Evolutionary conservation across 768 basidiomycete species (phyloP), one percentile per base, ranked within the genome.

Genomic region (Amyloporia xantha): DNA sequence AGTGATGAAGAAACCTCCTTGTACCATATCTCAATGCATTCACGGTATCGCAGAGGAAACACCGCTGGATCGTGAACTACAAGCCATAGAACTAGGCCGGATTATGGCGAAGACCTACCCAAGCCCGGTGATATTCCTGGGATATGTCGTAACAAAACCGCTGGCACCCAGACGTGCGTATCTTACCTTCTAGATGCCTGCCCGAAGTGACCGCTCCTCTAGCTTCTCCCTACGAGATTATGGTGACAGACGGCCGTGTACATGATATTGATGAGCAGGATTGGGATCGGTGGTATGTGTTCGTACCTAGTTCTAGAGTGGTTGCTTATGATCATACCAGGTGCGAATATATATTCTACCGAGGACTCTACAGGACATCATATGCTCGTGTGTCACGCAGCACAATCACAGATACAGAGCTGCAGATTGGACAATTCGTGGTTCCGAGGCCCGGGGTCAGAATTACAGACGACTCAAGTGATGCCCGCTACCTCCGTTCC

Each of bases 331-430:
- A 15, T 35, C 9, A 9, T 9, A 9, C n/a, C 1, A 85, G 88
- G 87, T 95, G 91, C 68, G 88, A 94, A 71, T 94, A 94, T 60
- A 90, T 95, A 43, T 68, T 90, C 21, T 94, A 90, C 62, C 78
- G 91, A 10, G 88, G 84, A 1, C 58, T 91, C 21, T 84, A 88
- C 60, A 74, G 86, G 15, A 88, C 86, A 2, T 70, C 82, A n/a
- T 94, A 90, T 61, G 91, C 85, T 0, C 77, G 91, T 15, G 65
- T 95, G 15, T 88, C 90, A 10, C 77, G 89, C 17, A 82, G 88
- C 20, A 81, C 81, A 27, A 85, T 95, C 54, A 92, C 89, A 21
- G 92, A 95, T 59, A 94, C 92, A 1, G 91, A 94, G 59, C 73
- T 92, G 44, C 92, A 92, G 66, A 79, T 94, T 30, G 91, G 82